phyloP scores from a whole-genome alignment of 116 monocot genomes.

The Iris pallida region DNA sequence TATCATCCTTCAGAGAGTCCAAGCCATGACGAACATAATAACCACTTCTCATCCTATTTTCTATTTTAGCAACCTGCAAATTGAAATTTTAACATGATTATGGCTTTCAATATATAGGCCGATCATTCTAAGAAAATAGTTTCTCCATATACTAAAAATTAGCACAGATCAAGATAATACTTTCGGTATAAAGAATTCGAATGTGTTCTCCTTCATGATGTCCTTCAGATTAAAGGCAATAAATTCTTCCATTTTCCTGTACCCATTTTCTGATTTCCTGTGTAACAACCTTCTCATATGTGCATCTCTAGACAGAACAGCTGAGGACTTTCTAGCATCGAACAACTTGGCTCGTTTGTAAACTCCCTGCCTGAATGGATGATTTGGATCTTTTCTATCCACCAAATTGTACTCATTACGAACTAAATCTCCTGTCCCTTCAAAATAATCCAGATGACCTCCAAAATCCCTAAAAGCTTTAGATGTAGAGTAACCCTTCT shows the following conservation, averaged over 20 bases:
- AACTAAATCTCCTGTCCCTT: conserved; percentile 25
- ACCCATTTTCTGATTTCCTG: conserved; percentile 76
- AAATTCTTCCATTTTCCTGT: conserved; percentile 80
- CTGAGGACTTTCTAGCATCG: conserved; percentile 72
- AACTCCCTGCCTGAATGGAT: conserved; percentile 62
- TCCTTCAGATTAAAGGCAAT: conserved; percentile 65
- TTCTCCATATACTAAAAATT: background rate
- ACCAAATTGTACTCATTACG: conserved; percentile 13
- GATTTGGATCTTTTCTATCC: conserved; percentile 37
- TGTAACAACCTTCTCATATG: conserved; percentile 78
- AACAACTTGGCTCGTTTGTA: conserved; percentile 74
- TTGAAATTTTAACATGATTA: conserved; percentile 12
- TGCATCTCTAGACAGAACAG: conserved; percentile 75
- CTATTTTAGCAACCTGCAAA: conserved; percentile 81
- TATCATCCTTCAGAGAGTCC: conserved; percentile 82
- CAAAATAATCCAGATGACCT: conserved; percentile 20
- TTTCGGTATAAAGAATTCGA: conserved; percentile 70
- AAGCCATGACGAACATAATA: conserved; percentile 87
- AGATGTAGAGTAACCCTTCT: conserved; percentile 27
- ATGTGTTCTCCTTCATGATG: conserved; percentile 81
- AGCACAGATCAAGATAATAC: conserved; percentile 24
- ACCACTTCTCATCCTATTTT: conserved; percentile 85
- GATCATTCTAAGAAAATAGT: background rate
- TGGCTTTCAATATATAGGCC: background rate
- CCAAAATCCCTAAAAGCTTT: conserved; percentile 21